Conservation (phyloP, 768 basidiomycete species). For the Rickenella mellea region DNA sequence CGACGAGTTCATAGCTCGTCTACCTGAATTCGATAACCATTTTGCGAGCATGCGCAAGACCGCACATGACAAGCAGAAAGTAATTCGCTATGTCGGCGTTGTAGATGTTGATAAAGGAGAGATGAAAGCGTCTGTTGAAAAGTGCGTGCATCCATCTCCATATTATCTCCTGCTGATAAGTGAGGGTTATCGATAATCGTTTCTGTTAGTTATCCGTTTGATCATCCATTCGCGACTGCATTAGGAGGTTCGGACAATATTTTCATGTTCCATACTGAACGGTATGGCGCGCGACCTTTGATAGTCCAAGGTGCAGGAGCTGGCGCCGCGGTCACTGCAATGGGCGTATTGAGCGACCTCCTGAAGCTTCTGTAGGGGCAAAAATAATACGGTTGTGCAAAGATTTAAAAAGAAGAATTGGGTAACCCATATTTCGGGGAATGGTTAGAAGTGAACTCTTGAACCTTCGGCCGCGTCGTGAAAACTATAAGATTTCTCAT, state of each 20-base stretch:
- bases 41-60: slow-evolving; percentile 71
- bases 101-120: slow-evolving; percentile 66
- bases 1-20: slow-evolving; percentile 70
- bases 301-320: slow-evolving; percentile 96
- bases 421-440: no score
- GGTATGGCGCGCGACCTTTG: slow-evolving; percentile 82
- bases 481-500: no score
- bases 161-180: neutral
- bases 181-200: no score
- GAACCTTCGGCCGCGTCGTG: no score
- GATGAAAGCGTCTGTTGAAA: slow-evolving; percentile 84
- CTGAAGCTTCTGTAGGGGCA: slow-evolving; percentile 36
- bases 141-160: slow-evolving; percentile 38
- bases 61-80: slow-evolving; percentile 71
- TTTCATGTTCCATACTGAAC: slow-evolving; percentile 91
- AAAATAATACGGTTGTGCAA: neutral
- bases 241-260: slow-evolving; percentile 97
- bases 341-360: slow-evolving; percentile 91
- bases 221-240: slow-evolving; percentile 93
- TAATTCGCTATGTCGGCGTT: slow-evolving; percentile 90
- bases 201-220: slow-evolving; percentile 61
- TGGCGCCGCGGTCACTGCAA: slow-evolving; percentile 96
- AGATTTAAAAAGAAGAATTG: no score
- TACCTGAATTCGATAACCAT: slow-evolving; percentile 75
- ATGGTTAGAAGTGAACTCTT: no score